phyloP scores from a whole-genome alignment of 2,329 filamentous ascomycete species.

The Chrysoporthe cubensis region DNA sequence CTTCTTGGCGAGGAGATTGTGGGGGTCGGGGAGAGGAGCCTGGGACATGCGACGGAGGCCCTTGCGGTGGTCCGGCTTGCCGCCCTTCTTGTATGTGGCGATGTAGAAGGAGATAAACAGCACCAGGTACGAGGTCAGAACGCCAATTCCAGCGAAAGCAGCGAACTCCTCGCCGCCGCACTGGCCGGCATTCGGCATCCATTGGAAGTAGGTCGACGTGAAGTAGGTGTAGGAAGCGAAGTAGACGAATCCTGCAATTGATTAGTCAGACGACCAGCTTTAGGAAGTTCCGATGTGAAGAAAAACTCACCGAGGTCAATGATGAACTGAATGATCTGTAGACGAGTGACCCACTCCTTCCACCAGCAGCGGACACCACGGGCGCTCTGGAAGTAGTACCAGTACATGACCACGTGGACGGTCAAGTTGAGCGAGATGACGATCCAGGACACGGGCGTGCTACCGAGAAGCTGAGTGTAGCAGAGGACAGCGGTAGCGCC shows the following conservation, averaged over 20 bases:
- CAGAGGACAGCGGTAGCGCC: slow-evolving; percentile 95
- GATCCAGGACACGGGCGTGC: slow-evolving; percentile 94
- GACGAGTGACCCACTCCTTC: slow-evolving; percentile 99
- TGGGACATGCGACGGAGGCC: slow-evolving; percentile 68
- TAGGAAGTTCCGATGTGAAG: background rate
- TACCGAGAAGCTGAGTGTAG: slow-evolving; percentile 94
- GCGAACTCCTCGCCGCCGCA: slow-evolving; percentile 98
- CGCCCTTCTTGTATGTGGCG: slow-evolving; percentile 89
- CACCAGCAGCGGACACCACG: slow-evolving; percentile 96
- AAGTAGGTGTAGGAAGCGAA: slow-evolving; percentile 99
- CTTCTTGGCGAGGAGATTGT: slow-evolving; percentile 65
- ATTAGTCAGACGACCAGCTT: slow-evolving; percentile 19
- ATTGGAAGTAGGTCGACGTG: slow-evolving; percentile 84
- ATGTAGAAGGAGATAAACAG: slow-evolving; percentile 99
- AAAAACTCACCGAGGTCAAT: slow-evolving; percentile 82
- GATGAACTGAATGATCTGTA: slow-evolving; percentile 96
- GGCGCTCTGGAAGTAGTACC: slow-evolving; percentile 99
- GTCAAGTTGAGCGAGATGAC: slow-evolving; percentile 89
- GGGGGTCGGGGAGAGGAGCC: slow-evolving; percentile 78
- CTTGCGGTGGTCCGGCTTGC: slow-evolving; percentile 78
- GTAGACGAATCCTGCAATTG: slow-evolving; percentile 82
- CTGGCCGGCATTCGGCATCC: slow-evolving; percentile 79
- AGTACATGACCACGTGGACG: slow-evolving; percentile 99
- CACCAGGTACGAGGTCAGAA: slow-evolving; percentile 91
- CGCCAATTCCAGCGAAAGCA: slow-evolving; percentile 87